phyloP scores from a whole-genome alignment of 2,329 filamentous ascomycete species.

The Amphichorda felina region DNA sequence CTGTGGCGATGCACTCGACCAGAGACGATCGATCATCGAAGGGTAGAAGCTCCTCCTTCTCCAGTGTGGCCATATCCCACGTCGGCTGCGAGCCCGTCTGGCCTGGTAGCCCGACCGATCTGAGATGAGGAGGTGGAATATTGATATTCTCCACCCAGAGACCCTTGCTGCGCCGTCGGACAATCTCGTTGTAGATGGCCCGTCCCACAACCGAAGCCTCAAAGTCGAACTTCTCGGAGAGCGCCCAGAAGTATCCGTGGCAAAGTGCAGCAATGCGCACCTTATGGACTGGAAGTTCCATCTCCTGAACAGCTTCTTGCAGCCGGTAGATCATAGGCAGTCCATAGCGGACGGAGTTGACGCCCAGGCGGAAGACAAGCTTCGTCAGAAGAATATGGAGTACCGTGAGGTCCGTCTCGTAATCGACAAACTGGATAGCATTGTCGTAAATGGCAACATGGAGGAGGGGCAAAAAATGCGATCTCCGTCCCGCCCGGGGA shows the following conservation, averaged over 20 bases:
- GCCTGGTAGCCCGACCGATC: slow-evolving; percentile 46
- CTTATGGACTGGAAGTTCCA: slow-evolving; percentile 56
- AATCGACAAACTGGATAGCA: slow-evolving; percentile 59
- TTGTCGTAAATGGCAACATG: slow-evolving; percentile 88
- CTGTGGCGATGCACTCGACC: slow-evolving; percentile 60
- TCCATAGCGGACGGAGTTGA: slow-evolving; percentile 69
- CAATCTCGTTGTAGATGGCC: slow-evolving; percentile 65
- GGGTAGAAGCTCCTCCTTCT: slow-evolving; percentile 54
- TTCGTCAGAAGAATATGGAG: slow-evolving; percentile 67
- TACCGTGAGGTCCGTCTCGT: slow-evolving; percentile 63
- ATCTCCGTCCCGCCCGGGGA: slow-evolving; percentile 34
- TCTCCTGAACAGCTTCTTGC: slow-evolving; percentile 68
- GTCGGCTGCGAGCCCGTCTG: slow-evolving; percentile 25
- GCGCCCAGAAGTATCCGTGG: slow-evolving; percentile 77
- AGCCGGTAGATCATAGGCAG: slow-evolving; percentile 82
- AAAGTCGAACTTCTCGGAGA: slow-evolving; percentile 69
- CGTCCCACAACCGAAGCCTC: slow-evolving; percentile 57
- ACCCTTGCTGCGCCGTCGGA: slow-evolving; percentile 57
- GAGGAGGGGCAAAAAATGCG: slow-evolving; percentile 69
- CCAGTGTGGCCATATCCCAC: slow-evolving; percentile 40
- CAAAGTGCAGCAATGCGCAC: slow-evolving; percentile 74
- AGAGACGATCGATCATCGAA: slow-evolving; percentile 65
- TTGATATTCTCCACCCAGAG: slow-evolving; percentile 71
- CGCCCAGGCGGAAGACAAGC: slow-evolving; percentile 64
- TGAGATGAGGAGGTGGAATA: slow-evolving; percentile 54